phyloP scores from a whole-genome alignment of 176 grass and related monocot species.

The Lolium perenne region DNA sequence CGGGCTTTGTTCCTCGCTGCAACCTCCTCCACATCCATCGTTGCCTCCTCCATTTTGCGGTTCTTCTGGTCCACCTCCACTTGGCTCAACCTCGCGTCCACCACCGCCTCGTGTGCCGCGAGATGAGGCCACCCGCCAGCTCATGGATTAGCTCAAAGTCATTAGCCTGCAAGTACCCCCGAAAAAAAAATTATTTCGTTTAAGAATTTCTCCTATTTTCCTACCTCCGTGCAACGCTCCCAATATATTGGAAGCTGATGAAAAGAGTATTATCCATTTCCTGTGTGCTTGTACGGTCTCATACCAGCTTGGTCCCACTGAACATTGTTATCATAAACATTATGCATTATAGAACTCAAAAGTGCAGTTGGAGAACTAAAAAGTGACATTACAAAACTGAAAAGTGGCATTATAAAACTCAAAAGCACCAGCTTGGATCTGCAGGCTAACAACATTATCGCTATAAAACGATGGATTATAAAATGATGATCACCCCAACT shows the following conservation, averaged over 20 bases:
- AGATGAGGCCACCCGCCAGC: no score
- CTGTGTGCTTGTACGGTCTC: not conserved
- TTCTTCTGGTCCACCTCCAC: no score
- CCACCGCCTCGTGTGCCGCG: no score
- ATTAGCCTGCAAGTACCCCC: not conserved
- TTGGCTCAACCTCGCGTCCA: no score
- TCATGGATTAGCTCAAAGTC: no score
- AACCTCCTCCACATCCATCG: no score
- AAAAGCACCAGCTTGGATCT: constrained; percentile 2
- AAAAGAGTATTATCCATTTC: not conserved
- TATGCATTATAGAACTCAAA: not conserved
- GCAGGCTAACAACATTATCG: not conserved
- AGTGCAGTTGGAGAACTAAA: not conserved
- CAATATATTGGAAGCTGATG: not conserved
- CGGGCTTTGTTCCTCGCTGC: no score
- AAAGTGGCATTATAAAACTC: not conserved
- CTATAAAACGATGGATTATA: not conserved
- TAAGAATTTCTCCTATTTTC: not conserved
- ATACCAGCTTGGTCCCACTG: not conserved
- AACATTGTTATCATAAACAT: not conserved
- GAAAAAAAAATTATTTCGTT: not conserved
- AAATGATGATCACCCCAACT: not conserved
- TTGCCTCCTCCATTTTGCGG: no score
- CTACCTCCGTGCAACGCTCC: not conserved
- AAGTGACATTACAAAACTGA: not conserved